Evolutionary conservation across 2,329 filamentous ascomycete species (phyloP), one percentile per base, ranked within the genome.

Genomic region (Coleophoma crateriformis): DNA sequence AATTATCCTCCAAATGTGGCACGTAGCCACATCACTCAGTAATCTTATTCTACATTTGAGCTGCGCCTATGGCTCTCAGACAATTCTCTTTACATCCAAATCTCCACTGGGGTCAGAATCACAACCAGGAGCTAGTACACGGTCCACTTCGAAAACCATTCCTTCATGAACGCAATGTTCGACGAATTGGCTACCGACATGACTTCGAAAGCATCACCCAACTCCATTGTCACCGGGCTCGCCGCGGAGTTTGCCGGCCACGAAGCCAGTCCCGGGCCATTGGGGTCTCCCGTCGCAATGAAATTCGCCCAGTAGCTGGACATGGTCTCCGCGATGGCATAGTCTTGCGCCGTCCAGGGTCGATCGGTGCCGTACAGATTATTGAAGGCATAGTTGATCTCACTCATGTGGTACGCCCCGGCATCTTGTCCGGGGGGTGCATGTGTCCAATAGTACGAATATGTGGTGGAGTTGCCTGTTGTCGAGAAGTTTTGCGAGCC

Each of bases 281-380:
- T 90, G 0, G 86, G 86, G 62, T 90, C 72, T 42, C 80, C 73
- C 0, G 71, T 71, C 32, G 76, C 69, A 53, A 90, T 79, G 61
- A 90, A 90, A 56, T 82, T 87, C 2, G 81, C 78, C 84, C 84
- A 89, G 64, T 88, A 90, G 0, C 73, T 75, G 59, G 88, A 83
- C 32, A 85, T 60, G 11, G 22, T 39, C 10, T 50, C 42, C 46
- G 58, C 54, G 22, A 64, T 55, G 13, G 39, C 41, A 49, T 60
- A 62, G 42, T 64, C 61, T n/a, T 50, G 40, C 2, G 50, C 41
- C 14, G 51, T 53, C 56, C 61, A 39, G 8, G 37, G 37, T 15
- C 13, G 37, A 39, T 39, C 37, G 7, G 37, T 64, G 13, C 52
- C 61, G n/a, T 46, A 41, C 6, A 65, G 56, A 43, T 64, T 65